Percentiles rank a stretch among this genome's conserved stretches.
phyloP scores from a whole-genome alignment of 2,329 filamentous ascomycete species.

The Aspergillus brunneoviolaceus region DNA sequence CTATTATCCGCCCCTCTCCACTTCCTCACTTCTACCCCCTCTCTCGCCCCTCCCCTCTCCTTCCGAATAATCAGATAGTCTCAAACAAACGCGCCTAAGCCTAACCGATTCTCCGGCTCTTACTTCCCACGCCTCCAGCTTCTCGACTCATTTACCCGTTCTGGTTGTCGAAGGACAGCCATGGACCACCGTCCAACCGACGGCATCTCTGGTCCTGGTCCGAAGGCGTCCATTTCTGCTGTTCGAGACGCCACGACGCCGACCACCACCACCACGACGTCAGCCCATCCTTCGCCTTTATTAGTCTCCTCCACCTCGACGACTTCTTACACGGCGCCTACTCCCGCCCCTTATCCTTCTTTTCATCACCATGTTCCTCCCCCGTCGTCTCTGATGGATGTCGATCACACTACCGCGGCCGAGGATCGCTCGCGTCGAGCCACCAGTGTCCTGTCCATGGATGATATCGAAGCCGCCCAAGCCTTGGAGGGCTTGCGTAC shows the following conservation, averaged over 20 bases:
- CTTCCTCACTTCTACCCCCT: not conserved
- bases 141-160: conserved; percentile 5
- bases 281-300: conserved; percentile 11
- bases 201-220: conserved; percentile 11
- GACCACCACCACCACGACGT: conserved; percentile 5
- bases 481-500: conserved; percentile 72
- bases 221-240: conserved; percentile 17
- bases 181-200: conserved; percentile 24
- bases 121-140: not conserved
- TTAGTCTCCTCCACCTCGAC: conserved; percentile 15
- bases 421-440: conserved; percentile 45
- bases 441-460: conserved; percentile 49
- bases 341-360: conserved; percentile 15
- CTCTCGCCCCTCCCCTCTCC: not conserved
- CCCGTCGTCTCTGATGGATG: conserved; percentile 36
- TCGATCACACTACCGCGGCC: conserved; percentile 34
- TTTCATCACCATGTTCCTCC: conserved; percentile 28
- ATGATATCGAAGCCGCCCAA: conserved; percentile 64
- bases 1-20: not conserved
- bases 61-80: not conserved
- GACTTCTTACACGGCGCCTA: conserved; percentile 15
- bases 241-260: conserved; percentile 16
- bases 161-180: conserved; percentile 12
- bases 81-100: not conserved
- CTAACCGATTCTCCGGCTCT: not conserved